Percentiles rank a stretch among this genome's conserved stretches.
Conservation (phyloP, 306 rosid species). For the Quercus alba region DNA sequence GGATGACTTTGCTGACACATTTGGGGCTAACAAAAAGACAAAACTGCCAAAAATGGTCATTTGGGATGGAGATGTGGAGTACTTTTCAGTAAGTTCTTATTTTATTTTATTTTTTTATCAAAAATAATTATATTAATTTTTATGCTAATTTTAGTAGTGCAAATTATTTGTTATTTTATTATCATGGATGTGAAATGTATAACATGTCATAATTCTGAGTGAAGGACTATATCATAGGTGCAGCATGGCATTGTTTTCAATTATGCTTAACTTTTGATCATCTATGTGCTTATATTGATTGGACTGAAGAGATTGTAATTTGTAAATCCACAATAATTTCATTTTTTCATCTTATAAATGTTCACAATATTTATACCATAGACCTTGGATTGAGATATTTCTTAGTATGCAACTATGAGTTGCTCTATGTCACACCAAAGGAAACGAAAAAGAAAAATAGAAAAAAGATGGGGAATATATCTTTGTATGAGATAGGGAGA, state of each 20-base stretch:
- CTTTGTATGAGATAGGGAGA: too few relatives aligned
- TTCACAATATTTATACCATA: too few relatives aligned
- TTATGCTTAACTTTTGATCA: neutral
- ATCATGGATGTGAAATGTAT: neutral
- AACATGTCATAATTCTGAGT: neutral
- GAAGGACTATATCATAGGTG: neutral
- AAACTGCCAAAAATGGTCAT: constrained; percentile 77
- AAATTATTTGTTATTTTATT: neutral
- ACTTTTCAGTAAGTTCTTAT: constrained; percentile 56
- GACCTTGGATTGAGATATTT: too few relatives aligned
- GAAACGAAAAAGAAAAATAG: too few relatives aligned
- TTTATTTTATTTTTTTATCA: neutral
- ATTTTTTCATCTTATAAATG: too few relatives aligned
- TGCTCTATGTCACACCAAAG: too few relatives aligned
- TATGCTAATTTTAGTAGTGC: constrained; percentile 10
- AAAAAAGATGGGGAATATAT: too few relatives aligned
- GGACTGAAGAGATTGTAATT: neutral
- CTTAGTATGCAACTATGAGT: too few relatives aligned
- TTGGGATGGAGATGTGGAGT: constrained; percentile 81
- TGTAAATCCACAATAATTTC: too few relatives aligned
- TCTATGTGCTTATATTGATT: neutral
- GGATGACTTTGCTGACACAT: constrained; percentile 82
- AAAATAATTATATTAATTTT: neutral
- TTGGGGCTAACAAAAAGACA: constrained; percentile 47
- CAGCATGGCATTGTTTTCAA: neutral